These are phyloP conservation scores for Vicia villosa DNA, from an alignment of 306 rosid species.

Conservation along the genomic window DNA sequence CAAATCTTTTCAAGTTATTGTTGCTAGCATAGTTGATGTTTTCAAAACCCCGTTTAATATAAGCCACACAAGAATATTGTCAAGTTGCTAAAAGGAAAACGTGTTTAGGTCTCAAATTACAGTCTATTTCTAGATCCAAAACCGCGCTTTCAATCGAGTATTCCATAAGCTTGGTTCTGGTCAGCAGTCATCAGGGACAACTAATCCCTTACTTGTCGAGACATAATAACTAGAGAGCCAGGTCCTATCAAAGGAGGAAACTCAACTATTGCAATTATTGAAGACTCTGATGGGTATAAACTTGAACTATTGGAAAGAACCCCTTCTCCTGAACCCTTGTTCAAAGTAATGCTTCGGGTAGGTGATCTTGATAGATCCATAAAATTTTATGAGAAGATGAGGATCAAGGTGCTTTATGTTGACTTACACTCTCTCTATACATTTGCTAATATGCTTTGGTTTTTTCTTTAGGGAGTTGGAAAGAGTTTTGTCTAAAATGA, in stretches of 20 bases:
- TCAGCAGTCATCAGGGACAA: too few species aligned
- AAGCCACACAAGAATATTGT: too few species aligned
- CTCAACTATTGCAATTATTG: slow-evolving; percentile 67
- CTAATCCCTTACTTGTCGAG: too few species aligned
- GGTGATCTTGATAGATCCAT: slow-evolving; percentile 94
- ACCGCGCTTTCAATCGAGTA: too few species aligned
- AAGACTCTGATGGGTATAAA: slow-evolving; percentile 96
- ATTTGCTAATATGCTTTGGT: slow-evolving; percentile 16
- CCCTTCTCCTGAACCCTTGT: slow-evolving; percentile 87
- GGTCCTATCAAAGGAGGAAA: slow-evolving; percentile 77
- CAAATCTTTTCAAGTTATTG: too few species aligned
- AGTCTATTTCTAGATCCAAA: too few species aligned
- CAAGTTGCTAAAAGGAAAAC: too few species aligned
- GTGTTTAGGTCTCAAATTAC: too few species aligned
- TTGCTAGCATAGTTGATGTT: too few species aligned
- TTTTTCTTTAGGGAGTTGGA: slow-evolving; percentile 75
- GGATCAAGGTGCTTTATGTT: slow-evolving; percentile 32
- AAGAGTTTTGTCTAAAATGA: slow-evolving; percentile 66
- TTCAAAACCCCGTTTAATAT: too few species aligned
- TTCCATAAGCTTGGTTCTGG: too few species aligned
- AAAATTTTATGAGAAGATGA: slow-evolving; percentile 87
- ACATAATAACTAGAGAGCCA: slow-evolving; percentile 77
- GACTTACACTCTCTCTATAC: not conserved
- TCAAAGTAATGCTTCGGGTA: slow-evolving; percentile 96
- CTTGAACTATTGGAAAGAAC: slow-evolving; percentile 85